Evolutionary conservation across 768 basidiomycete genomes (phyloP), one percentile per base, ranked within the genome.

Genomic region (Ramaria rubella): DNA sequence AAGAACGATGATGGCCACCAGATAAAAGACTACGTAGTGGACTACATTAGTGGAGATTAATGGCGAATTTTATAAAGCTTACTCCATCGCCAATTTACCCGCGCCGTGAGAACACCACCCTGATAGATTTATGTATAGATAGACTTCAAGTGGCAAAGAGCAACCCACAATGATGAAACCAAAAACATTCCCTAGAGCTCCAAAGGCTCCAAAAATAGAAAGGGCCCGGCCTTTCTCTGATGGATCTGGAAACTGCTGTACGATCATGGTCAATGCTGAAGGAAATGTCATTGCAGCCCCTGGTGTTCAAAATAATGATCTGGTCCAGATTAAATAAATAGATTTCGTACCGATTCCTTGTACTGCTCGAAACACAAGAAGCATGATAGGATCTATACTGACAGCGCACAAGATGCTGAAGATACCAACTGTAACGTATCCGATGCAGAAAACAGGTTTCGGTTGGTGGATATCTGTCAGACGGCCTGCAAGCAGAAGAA

Each of bases 281-380:
- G 80, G 80, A 34, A 81, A 72, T 8, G 76, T 77, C 69, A 80
- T 65, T 1, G 79, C 71, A 19, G 77, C 79, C 12, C 71, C 77
- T 71, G 69, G 12, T 14, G 14, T n/a, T 34, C 12, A 56, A 24
- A 8, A 11, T 26, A n/a, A 30, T 9, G 7, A 36, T 30, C 29
- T 19, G n/a, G n/a, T n/a, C n/a, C 46, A 56, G 5, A 34, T 2
- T 49, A 11, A 48, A 48, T 45, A 56, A 7, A 21, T 24, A 21
- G 29, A 59, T 14, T 38, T 30, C 14, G 7, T 27, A 56, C 55
- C 55, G 64, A 71, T 65, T 17, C 70, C 70, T 34, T 63, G 61
- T 33, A 71, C 58, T 15, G 70, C 69, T 24, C 70, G 69, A 2
- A 71, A 62, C 33, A 71, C 63, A 15, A 71, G 65, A 56, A 70